phyloP scores from a whole-genome alignment of 257 asterid genomes.

The Petunia axillaris region DNA sequence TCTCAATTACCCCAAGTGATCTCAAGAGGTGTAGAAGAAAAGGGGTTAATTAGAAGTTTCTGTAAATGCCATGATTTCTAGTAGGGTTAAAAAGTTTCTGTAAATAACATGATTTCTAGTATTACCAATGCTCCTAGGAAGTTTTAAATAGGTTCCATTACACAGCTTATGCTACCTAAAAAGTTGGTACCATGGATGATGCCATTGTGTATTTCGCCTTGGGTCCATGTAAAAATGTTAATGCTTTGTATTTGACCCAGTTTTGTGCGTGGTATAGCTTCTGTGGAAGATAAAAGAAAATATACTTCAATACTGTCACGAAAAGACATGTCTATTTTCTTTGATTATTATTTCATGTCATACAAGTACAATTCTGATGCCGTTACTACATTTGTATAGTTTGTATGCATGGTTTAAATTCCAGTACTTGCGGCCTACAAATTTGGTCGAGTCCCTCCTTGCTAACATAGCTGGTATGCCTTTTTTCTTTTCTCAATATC shows the following conservation, averaged over 20 bases:
- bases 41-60: slow-evolving; percentile 44
- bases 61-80: slow-evolving; percentile 25
- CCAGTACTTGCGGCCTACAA: not conserved
- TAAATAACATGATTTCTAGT: slow-evolving; percentile 25
- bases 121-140: slow-evolving; percentile 17
- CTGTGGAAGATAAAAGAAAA: slow-evolving; percentile 36
- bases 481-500: not conserved
- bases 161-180: slow-evolving; percentile 38
- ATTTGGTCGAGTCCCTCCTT: not conserved
- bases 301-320: slow-evolving; percentile 25
- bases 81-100: slow-evolving; percentile 39
- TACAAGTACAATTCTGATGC: not conserved
- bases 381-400: not conserved
- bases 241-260: slow-evolving; percentile 46
- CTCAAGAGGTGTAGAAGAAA: slow-evolving; percentile 57
- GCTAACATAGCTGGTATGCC: not conserved
- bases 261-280: slow-evolving; percentile 45
- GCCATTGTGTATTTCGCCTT: slow-evolving; percentile 36
- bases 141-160: slow-evolving; percentile 34
- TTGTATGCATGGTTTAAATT: not conserved
- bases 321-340: not conserved
- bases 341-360: not conserved
- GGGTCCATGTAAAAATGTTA: slow-evolving; percentile 44
- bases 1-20: slow-evolving; percentile 67
- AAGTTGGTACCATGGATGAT: slow-evolving; percentile 37